Evolutionary conservation across 371 early-diverging fungal species (phyloP), one percentile per base, ranked within the genome.

Genomic region (Haplosporangium sp.): DNA sequence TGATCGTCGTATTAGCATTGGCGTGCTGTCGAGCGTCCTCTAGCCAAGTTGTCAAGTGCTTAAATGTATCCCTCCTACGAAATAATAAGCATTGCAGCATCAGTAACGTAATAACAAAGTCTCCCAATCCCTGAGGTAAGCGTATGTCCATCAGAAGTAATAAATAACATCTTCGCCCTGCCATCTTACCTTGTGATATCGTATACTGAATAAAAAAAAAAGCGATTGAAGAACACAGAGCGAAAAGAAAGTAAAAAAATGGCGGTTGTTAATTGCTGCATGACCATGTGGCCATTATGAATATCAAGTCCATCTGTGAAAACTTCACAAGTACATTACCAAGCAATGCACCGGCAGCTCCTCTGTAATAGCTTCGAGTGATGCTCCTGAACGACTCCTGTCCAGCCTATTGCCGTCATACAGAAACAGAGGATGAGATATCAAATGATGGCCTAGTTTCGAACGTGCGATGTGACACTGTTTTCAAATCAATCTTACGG

Each of bases 301-400:
- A 18, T 12, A 47, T 37, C 38, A 42, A 18, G 41, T 36, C 20
- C 21, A 36, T 20, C 20, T 12, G 13, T 13, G 11, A 40, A 59
- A 48, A 29, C 46, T 47, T 13, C 62, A 10, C 38, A 21, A 41
- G 18, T 7, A 40, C 55, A 57, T 66, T 86, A 86, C 86, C 86
- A 67, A 95, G 79, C 51, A 98, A 82, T 50, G 98, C 98, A 23
- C 96, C 98, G 48, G 97, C 98, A 43, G 99, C 98, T 53, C 97
- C 98, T 67, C 99, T 90, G 81, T 98, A 99, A 85, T 99, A 99
- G 82, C 96, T 95, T 59, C 98, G 90, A 13, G 96, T 97, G 69
- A 99, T 95, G 80, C 95, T 95, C 69, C 97, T 87, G 86, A 98
- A 99, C 21, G 96, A 92, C 77, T 97, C 97, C 81, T 98, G 96